A percentile compares a stretch with the other conserved stretches of the same genome.
phyloP scores from a whole-genome alignment of 2,329 filamentous ascomycete genomes.

The Clonostachys solani region DNA sequence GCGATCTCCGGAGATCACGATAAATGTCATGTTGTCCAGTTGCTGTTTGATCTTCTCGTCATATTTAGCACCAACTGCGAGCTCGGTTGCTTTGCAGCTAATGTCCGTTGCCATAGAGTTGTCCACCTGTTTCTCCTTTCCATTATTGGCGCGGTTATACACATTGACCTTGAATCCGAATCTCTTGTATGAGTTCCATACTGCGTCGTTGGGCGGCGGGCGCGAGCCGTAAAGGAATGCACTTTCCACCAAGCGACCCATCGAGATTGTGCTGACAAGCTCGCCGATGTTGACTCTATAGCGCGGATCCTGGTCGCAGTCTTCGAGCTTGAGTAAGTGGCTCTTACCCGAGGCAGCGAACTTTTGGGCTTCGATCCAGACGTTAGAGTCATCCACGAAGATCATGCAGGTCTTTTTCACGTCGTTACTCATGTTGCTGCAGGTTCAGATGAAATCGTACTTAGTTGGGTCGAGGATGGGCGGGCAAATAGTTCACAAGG shows the following conservation, averaged over 20 bases:
- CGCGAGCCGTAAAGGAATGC: conserved; percentile 16
- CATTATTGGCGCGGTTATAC: conserved; percentile 7
- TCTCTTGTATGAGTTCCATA: conserved; percentile 9
- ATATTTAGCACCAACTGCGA: conserved; percentile 2
- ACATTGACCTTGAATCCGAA: conserved; percentile 10
- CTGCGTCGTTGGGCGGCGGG: conserved; percentile 14
- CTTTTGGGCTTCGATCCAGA: conserved; percentile 18
- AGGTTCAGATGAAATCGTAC: no score
- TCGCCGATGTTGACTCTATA: conserved; percentile 8
- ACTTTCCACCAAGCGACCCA: conserved; percentile 4
- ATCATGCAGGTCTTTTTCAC: conserved; percentile 9
- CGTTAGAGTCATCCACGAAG: conserved; percentile 17
- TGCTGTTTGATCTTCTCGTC: not conserved
- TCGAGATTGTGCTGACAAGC: conserved; percentile 8
- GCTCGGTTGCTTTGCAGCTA: conserved; percentile 5
- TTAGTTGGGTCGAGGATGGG: no score
- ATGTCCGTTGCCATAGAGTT: conserved; percentile 14
- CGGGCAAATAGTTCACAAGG: no score
- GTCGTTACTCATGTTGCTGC: not conserved
- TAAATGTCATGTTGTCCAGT: conserved; percentile 8
- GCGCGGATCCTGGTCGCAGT: conserved; percentile 12
- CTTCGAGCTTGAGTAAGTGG: conserved; percentile 4
- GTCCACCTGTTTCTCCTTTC: conserved; percentile 18
- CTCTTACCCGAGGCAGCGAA: conserved; percentile 9
- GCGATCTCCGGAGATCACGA: conserved; percentile 15